Percentiles rank a stretch among this genome's conserved stretches.
Evolutionary conservation across 208 protist genomes (phyloP).

Genomic region (Trypanosoma platydactyli): DNA sequence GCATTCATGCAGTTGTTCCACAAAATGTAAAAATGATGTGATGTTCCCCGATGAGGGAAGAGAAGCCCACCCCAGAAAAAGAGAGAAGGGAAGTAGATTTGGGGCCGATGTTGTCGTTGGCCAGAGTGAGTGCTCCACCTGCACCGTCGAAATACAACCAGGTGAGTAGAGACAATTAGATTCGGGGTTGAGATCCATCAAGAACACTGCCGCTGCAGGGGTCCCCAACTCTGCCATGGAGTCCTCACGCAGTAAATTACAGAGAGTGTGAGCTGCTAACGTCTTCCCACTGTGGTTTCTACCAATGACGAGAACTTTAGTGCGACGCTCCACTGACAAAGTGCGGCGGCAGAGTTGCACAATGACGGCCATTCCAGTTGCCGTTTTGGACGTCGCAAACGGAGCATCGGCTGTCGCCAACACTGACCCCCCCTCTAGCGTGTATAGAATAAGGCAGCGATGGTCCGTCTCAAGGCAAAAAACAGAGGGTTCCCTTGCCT

Average conservation of each 20-base stretch:
- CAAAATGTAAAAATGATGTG: conserved; percentile 48
- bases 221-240: conserved; percentile 27
- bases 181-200: conserved; percentile 76
- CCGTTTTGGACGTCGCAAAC: conserved; percentile 39
- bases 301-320: conserved; percentile 72
- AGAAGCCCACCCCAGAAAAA: conserved; percentile 51
- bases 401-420: conserved; percentile 37
- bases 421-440: conserved; percentile 70
- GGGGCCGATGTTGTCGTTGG: conserved; percentile 45
- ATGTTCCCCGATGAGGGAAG: conserved; percentile 41
- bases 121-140: conserved; percentile 37
- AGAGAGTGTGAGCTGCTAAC: conserved; percentile 69
- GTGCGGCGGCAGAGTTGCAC: conserved; percentile 64
- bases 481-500: conserved; percentile 43
- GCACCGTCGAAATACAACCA: conserved; percentile 50
- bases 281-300: conserved; percentile 54
- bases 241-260: conserved; percentile 56
- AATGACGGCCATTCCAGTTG: conserved; percentile 41
- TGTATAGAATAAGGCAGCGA: conserved; percentile 54
- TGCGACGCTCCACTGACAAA: conserved; percentile 30
- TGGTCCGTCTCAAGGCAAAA: conserved; percentile 46
- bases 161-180: conserved; percentile 71
- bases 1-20: conserved; percentile 62
- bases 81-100: conserved; percentile 49
- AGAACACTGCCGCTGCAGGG: conserved; percentile 13